Conservation (phyloP, 2,329 filamentous ascomycete species). For the Botrytis cinerea region DNA sequence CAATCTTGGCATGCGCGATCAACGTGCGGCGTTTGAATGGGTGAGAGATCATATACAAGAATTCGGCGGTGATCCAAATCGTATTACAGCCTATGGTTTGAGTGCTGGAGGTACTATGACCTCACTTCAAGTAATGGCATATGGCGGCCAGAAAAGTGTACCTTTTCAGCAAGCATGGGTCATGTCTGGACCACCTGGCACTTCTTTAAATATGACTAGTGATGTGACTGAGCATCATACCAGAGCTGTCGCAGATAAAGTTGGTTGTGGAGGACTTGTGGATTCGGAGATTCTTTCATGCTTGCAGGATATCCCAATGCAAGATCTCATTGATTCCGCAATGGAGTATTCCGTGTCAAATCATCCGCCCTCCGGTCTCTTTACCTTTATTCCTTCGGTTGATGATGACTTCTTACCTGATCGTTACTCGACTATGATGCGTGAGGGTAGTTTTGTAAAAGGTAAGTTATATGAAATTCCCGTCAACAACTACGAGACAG, state of each 20-base stretch:
- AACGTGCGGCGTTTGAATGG: conserved; percentile 22
- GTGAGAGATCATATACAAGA: conserved; percentile 16
- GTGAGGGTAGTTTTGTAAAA: conserved; percentile 11
- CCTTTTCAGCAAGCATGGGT: conserved; percentile 21
- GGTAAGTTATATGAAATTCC: background rate
- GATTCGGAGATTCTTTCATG: background rate
- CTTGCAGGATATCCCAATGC: conserved; percentile 1
- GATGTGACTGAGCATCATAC: conserved; percentile 17
- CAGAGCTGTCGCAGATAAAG: background rate
- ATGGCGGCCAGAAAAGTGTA: background rate
- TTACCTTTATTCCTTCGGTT: conserved; percentile 21
- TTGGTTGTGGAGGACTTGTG: background rate
- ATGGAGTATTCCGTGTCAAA: conserved; percentile 25
- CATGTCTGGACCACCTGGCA: conserved; percentile 2
- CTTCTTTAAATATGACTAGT: conserved; percentile 5
- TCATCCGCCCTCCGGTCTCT: conserved; percentile 9
- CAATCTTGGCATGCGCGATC: conserved; percentile 25
- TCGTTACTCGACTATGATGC: background rate
- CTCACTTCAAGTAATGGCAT: conserved; percentile 13
- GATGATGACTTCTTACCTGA: conserved; percentile 19
- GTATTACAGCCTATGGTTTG: conserved; percentile 5
- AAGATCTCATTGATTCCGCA: conserved; percentile 16
- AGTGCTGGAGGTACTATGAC: conserved; percentile 13
- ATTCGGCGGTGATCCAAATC: conserved; percentile 19
- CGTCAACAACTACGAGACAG: background rate